Conservation (phyloP, 2,329 filamentous ascomycete species). For the Penicillium concentricum region DNA sequence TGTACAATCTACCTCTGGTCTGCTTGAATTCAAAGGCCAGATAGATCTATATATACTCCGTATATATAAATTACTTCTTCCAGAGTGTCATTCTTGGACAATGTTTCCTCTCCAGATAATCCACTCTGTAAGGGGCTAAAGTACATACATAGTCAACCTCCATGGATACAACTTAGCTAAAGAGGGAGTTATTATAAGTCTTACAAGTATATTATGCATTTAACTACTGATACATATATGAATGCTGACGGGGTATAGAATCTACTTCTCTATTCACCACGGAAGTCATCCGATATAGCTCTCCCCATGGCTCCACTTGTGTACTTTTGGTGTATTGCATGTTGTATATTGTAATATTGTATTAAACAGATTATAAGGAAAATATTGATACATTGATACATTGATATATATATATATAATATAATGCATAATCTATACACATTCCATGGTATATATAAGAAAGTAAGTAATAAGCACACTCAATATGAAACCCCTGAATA, state of each 20-base stretch:
- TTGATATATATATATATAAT: too few relatives aligned
- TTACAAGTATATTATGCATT: not conserved
- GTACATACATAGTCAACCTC: not conserved
- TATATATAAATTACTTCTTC: not conserved
- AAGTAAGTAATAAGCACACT: not conserved
- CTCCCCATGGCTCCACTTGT: not conserved
- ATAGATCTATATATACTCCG: not conserved
- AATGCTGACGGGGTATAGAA: not conserved
- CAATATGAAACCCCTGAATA: not conserved
- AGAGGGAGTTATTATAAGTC: not conserved
- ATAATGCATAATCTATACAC: not conserved
- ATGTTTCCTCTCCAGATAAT: not conserved
- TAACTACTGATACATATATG: too few relatives aligned
- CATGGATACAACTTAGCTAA: too few relatives aligned
- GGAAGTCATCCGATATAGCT: not conserved
- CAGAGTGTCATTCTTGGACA: not conserved
- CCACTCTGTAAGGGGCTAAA: slow-evolving; percentile 7
- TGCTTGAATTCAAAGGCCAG: not conserved
- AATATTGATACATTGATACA: not conserved
- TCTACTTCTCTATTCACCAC: not conserved
- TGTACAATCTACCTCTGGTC: not conserved
- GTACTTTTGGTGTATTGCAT: not conserved
- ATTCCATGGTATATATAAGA: not conserved
- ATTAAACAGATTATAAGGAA: too few relatives aligned
- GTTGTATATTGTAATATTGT: not conserved